A percentile compares a stretch with the other conserved stretches of the same genome.
These are phyloP conservation scores for Aspergillus hancockii DNA, from an alignment of 495 filamentous ascomycete genomes.

Conservation along the genomic window DNA sequence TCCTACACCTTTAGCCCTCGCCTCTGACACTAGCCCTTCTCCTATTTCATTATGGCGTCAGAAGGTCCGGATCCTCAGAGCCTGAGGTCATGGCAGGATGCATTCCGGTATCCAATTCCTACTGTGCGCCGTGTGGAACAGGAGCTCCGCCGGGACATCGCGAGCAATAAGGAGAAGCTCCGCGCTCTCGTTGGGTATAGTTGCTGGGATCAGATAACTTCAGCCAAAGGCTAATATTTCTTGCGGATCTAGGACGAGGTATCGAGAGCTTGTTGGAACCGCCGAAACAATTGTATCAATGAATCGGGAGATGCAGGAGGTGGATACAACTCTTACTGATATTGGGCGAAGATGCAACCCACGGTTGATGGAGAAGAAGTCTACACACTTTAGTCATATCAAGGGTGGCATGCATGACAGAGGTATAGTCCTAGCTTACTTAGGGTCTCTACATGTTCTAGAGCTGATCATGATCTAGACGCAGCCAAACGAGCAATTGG, in stretches of 20 bases:
- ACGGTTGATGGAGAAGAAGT: slow-evolving; percentile 66
- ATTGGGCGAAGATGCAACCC: slow-evolving; percentile 81
- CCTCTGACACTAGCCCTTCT: slow-evolving; percentile 4
- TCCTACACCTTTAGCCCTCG: slow-evolving; percentile 11
- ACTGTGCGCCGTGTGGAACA: slow-evolving; percentile 63
- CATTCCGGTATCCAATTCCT: slow-evolving; percentile 66
- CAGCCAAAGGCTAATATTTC: slow-evolving; percentile 14
- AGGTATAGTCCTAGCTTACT: slow-evolving; percentile 35
- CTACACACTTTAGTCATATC: slow-evolving; percentile 61
- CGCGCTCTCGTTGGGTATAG: slow-evolving; percentile 84
- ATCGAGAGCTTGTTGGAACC: slow-evolving; percentile 88
- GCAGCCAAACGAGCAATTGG: slow-evolving; percentile 55
- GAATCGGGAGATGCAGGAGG: slow-evolving; percentile 72
- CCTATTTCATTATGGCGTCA: slow-evolving; percentile 49
- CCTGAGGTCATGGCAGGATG: slow-evolving; percentile 66
- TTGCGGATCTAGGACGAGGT: slow-evolving; percentile 62
- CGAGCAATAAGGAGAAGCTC: slow-evolving; percentile 83
- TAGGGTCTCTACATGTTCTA: slow-evolving; percentile 16
- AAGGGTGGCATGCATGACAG: slow-evolving; percentile 45
- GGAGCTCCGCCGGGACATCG: slow-evolving; percentile 64
- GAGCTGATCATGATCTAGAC: slow-evolving; percentile 43
- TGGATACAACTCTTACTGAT: slow-evolving; percentile 67
- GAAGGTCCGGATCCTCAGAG: slow-evolving; percentile 59
- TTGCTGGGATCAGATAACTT: background rate
- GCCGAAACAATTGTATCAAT: slow-evolving; percentile 91